phyloP scores from a whole-genome alignment of 208 protist species.

The Acanthamoeba sp. region DNA sequence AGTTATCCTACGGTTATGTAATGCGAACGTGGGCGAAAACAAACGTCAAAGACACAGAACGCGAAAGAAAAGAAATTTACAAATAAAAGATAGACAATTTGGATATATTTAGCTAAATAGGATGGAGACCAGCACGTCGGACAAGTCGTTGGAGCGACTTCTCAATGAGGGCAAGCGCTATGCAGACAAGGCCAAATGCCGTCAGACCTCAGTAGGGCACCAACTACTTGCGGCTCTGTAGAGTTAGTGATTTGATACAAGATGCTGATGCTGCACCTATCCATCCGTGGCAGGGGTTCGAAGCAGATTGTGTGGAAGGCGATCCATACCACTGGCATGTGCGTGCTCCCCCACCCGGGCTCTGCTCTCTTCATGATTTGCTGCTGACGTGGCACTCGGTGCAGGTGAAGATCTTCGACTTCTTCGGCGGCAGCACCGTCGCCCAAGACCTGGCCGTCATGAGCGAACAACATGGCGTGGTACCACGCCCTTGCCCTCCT shows the following conservation, averaged over 20 bases:
- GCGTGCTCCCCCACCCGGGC: not conserved
- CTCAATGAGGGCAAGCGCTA: conserved; percentile 35
- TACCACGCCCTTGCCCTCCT: not conserved
- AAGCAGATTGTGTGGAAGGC: not conserved
- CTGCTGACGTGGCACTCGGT: not conserved
- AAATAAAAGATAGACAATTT: not conserved
- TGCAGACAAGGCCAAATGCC: conserved; percentile 47
- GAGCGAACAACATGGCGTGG: not conserved
- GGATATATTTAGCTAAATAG: not conserved
- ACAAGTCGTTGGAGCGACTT: conserved; percentile 23
- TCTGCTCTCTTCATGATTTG: too few species aligned
- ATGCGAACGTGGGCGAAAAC: too few species aligned
- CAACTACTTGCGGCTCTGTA: too few species aligned
- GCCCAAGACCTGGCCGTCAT: not conserved
- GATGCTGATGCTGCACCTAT: too few species aligned
- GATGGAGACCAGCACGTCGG: not conserved
- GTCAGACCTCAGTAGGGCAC: not conserved
- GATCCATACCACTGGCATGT: conserved; percentile 41
- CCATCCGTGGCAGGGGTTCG: not conserved
- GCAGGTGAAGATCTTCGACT: conserved; percentile 34
- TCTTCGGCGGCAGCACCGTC: not conserved
- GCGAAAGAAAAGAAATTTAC: too few species aligned
- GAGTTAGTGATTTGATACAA: too few species aligned
- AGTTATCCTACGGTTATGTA: too few species aligned
- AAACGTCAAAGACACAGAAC: too few species aligned